Evolutionary conservation across 129 eudicot species (phyloP).

Genomic region (Arctium minus): DNA sequence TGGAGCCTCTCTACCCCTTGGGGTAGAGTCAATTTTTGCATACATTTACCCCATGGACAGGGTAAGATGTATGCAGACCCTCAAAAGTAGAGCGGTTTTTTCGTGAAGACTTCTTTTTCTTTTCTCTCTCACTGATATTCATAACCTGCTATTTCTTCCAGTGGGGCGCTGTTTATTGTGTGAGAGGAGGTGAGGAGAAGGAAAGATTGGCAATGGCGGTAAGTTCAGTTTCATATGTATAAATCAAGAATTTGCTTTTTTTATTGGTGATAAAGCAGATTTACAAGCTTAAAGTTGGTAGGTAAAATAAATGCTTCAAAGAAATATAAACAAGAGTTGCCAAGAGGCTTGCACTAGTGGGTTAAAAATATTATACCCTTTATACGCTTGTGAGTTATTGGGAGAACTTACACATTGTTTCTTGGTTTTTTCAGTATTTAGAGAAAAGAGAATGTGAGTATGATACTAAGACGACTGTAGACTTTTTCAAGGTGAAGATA

Average conservation of each 20-base stretch:
- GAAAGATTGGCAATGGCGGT: constrained; percentile 91
- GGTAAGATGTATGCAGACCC: no score
- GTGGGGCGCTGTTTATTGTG: constrained; percentile 98
- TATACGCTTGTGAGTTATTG: background rate
- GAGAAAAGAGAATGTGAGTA: constrained; percentile 93
- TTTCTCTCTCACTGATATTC: constrained; percentile 7
- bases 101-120: background rate
- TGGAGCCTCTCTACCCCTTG: background rate
- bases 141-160: constrained; percentile 19
- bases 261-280: background rate
- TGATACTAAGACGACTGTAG: constrained; percentile 62
- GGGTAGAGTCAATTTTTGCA: background rate
- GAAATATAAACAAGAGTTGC: no score
- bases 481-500: constrained; percentile 63
- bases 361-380: background rate
- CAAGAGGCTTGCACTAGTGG: no score
- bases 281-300: background rate
- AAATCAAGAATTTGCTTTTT: no score
- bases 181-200: constrained; percentile 79
- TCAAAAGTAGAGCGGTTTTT: background rate
- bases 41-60: background rate
- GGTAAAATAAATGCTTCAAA: background rate
- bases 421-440: constrained; percentile 50
- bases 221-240: background rate
- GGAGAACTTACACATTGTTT: background rate